A percentile compares a stretch with the other conserved stretches of the same genome.
Evolutionary conservation across 306 rosid species (phyloP).

Genomic region (Vicia villosa): DNA sequence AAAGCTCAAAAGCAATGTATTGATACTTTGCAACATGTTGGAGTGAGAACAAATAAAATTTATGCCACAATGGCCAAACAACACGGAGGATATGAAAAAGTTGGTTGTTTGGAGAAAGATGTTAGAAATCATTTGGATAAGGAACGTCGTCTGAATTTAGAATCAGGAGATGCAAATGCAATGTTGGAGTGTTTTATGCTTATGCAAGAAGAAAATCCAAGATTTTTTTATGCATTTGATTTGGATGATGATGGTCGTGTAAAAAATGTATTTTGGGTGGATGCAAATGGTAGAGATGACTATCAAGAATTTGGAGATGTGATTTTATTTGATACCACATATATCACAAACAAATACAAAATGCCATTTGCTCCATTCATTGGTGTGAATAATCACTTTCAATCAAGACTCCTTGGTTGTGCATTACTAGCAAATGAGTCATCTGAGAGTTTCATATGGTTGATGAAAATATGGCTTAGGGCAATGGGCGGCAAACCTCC

Average conservation of each 20-base stretch:
- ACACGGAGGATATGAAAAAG: not conserved
- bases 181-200: not conserved
- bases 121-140: not conserved
- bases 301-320: not conserved
- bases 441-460: not conserved
- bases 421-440: not conserved
- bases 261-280: slow-evolving; percentile 7
- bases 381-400: not conserved
- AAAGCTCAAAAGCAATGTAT: not conserved
- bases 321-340: not conserved
- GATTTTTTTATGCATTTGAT: slow-evolving; percentile 13
- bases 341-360: not conserved
- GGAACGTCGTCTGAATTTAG: not conserved
- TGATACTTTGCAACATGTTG: not conserved
- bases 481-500: not conserved
- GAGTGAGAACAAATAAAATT: not conserved
- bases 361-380: not conserved
- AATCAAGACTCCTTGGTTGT: not conserved
- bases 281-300: slow-evolving; percentile 1
- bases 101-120: not conserved
- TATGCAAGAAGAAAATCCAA: not conserved
- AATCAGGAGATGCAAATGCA: no score
- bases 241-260: not conserved
- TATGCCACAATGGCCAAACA: not conserved
- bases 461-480: not conserved